phyloP scores from a whole-genome alignment of 1,139 yeast species.

The Geotrichum bryndzae region DNA sequence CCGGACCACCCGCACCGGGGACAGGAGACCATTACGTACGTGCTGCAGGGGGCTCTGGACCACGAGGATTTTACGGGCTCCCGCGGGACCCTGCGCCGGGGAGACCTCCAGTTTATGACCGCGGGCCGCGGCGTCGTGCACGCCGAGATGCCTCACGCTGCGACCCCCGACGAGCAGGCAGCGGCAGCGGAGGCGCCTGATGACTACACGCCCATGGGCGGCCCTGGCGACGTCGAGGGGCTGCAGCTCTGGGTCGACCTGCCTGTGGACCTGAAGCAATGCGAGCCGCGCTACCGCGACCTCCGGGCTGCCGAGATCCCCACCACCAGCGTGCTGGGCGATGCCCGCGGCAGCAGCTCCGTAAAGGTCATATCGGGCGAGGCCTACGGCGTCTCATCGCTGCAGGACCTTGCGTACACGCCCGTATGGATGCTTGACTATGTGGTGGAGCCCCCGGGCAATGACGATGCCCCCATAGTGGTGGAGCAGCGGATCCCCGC shows the following conservation, averaged over 20 bases:
- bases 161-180: neutral
- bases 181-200: conserved; percentile 38
- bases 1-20: conserved; percentile 94
- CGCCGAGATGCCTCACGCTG: conserved; percentile 67
- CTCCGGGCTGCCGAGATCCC: conserved; percentile 66
- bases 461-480: conserved; percentile 55
- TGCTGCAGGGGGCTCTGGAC: conserved; percentile 69
- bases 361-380: conserved; percentile 76
- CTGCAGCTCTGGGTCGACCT: conserved; percentile 84
- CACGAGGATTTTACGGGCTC: conserved; percentile 91
- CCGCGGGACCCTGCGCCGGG: conserved; percentile 69
- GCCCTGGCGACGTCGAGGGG: conserved; percentile 37
- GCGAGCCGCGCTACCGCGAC: conserved; percentile 72
- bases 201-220: conserved; percentile 45
- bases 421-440: conserved; percentile 45
- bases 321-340: conserved; percentile 57
- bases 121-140: conserved; percentile 89
- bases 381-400: conserved; percentile 67
- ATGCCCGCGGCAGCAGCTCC: conserved; percentile 49
- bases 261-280: conserved; percentile 60
- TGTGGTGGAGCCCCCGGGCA: conserved; percentile 59
- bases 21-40: conserved; percentile 77
- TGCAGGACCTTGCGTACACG: conserved; percentile 70
- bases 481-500: conserved; percentile 55
- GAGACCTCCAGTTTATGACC: conserved; percentile 92